Evolutionary conservation across 192 early-diverging fungal genomes (phyloP), one percentile per base, ranked within the genome.

Genomic region (Coemansia sp.): DNA sequence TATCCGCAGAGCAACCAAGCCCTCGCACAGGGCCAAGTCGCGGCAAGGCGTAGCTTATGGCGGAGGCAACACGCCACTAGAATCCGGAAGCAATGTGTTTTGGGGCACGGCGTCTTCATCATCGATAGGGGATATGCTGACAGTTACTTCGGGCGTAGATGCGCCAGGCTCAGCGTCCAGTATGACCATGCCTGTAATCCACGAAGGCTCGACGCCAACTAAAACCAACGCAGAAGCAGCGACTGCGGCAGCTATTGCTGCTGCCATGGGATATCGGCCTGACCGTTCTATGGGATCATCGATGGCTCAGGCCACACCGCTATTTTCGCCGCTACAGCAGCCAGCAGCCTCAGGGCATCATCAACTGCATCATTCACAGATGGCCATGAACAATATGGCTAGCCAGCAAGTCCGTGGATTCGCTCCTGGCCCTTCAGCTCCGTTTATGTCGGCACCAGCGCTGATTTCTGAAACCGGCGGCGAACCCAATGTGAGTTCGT

Each of bases 371-470:
- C 32, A 51, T 18, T 17, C 50, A 14, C 50, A 39, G 9, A 36
- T 51, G 50, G 50, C 17, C 9, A 40, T 51, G 16, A 11, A 17
- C 11, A 18, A 15, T 16, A 42, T 42, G 40, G 15, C 40, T 4
- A 42, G 1, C 6, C 14, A 23, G 45, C 38, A 9, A 18, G 14
- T 23, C 17, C 49, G 16, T 14, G 11, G 34, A n/a, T 46, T 39
- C 23, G 5, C 39, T 20, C 56, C 36, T 43, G 48, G 31, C 1
- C 31, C 52, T 3, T 54, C 64, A 15, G 46, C 60, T 20, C 59
- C 68, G 12, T 77, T 77, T 20, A 30, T 77, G 38, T 77, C 74
- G 0, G 74, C 74, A 16, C 74, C 74, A 0, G 74, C 74, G 9
- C 64, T 77, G 14, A 63, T 71, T 11, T 67, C 64, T 0, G 64